Evolutionary conservation across 2,329 filamentous ascomycete species (phyloP), one percentile per base, ranked within the genome.

Genomic region (Hypocrella siamensis): DNA sequence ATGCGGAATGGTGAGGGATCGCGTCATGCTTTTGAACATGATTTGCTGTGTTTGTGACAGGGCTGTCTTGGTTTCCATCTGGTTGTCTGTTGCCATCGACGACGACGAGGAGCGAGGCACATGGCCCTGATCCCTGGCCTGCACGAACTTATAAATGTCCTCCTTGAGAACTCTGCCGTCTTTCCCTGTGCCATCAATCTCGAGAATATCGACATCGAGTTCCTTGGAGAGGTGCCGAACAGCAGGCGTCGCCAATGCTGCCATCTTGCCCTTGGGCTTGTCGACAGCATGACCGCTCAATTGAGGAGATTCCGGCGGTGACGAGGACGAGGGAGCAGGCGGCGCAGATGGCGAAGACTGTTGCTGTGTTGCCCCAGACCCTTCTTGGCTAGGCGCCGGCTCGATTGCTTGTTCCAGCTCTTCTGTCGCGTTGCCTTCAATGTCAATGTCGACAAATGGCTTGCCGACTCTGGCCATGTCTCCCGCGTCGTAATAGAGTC

Each of bases 21-120:
- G 75, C 11, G 88, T 94, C 90, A 98, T 98, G 37, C 76, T 70
- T 61, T 92, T 94, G 74, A 93, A 96, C 90, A 98, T 98, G 49
- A 84, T 79, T 24, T 71, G 67, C 58, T 96, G 88, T 11, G 82
- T 79, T 24, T 76, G 77, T 10, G 82, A 82, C 38, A 98, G 63
- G 35, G 70, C 61, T 19, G 78, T 65, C 2, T 64, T 56, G 7
- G 75, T 79, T 54, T 96, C 90, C 33, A 60, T 60, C 52, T 81
- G 78, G 28, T 60, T 57, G 7, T 56, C 44, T 16, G 52, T 43
- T 16, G 41, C 32, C 17, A 43, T 12, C 17, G 38, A 45, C 35
- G 38, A 46, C 34, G 35, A 46, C 30, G 30, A 14, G 3, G 35
- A 11, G 36, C 50, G 19, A 27, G 42, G 38, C 14, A 46, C 30